phyloP scores from a whole-genome alignment of 176 grass and related monocot species.

The Sorghum bicolor region Sorghum_bicolor_NCBIv3 NC_012875.2:59513501-59514000 shows the following conservation, averaged over 20 bases:
- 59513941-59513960: constrained; percentile 35
- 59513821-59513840: background rate
- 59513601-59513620: background rate
- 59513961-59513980: background rate
- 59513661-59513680: background rate
- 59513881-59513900: constrained; percentile 38
- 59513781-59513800: background rate
- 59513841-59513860: constrained; percentile 1
- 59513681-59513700: background rate
- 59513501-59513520: background rate
- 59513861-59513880: constrained; percentile 34
- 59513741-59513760: background rate
- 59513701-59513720: background rate
- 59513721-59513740: background rate
- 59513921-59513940: constrained; percentile 62
- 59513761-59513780: background rate
- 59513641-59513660: background rate
- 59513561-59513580: background rate
- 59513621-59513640: background rate
- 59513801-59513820: constrained; percentile 22
- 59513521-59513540: background rate
- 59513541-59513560: constrained; percentile 4
- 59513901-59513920: constrained; percentile 54
- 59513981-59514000: background rate
- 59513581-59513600: background rate